phyloP scores from a whole-genome alignment of 2,329 filamentous ascomycete species.

The Pestalotiopsis fici region DNA sequence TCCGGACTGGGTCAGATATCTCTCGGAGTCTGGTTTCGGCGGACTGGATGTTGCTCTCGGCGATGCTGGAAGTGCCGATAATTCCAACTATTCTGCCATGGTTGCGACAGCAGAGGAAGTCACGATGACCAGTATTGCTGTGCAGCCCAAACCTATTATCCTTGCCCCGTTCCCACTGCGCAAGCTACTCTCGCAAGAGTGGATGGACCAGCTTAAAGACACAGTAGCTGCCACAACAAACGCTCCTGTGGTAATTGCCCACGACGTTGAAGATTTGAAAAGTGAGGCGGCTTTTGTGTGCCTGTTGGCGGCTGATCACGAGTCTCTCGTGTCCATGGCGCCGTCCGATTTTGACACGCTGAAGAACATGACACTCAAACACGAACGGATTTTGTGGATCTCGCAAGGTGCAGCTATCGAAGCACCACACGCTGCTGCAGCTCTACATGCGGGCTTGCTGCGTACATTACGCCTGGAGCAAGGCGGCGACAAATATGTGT shows the following conservation, averaged over 20 bases:
- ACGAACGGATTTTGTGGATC: conserved; percentile 3
- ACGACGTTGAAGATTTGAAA: not conserved
- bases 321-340: not conserved
- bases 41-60: conserved; percentile 24
- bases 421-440: not conserved
- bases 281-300: not conserved
- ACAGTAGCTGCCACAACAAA: not conserved
- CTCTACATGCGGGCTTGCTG: conserved; percentile 3
- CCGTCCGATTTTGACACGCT: not conserved
- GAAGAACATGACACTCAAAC: not conserved
- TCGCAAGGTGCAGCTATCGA: not conserved
- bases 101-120: conserved; percentile 1
- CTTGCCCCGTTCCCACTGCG: not conserved
- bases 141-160: not conserved
- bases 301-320: not conserved
- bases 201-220: not conserved
- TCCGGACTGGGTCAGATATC: conserved; percentile 19
- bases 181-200: not conserved
- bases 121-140: not conserved
- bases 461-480: conserved; percentile 6
- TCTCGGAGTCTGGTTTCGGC: conserved; percentile 17
- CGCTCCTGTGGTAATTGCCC: not conserved
- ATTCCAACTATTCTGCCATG: conserved; percentile 9
- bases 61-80: conserved; percentile 14
- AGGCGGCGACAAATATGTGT: conserved; percentile 5